phyloP scores from a whole-genome alignment of 805 yeast genomes.

The Ascoidea tarda region DNA sequence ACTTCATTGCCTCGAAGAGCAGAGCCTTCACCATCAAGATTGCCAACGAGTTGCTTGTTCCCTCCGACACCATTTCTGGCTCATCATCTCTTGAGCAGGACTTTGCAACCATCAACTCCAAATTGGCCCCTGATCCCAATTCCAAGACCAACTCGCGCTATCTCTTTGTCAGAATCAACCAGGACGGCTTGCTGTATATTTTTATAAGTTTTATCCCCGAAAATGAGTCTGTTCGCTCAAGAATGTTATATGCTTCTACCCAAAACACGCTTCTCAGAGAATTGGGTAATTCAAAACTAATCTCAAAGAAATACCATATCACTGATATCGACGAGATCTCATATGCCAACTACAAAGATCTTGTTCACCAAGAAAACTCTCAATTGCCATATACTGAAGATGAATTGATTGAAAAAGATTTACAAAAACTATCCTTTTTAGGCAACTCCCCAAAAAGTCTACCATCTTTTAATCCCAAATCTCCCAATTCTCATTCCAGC shows the following conservation, averaged over 20 bases:
- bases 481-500: constrained; percentile 2
- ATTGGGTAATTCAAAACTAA: constrained; percentile 45
- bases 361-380: constrained; percentile 11
- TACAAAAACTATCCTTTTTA: too few species aligned
- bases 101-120: constrained; percentile 19
- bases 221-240: constrained; percentile 60
- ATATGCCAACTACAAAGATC: constrained; percentile 29
- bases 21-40: constrained; percentile 16
- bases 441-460: not conserved
- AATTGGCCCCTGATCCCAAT: constrained; percentile 9
- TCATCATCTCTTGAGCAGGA: constrained; percentile 20
- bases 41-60: constrained; percentile 18
- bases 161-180: constrained; percentile 27
- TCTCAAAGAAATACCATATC: constrained; percentile 14
- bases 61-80: constrained; percentile 14
- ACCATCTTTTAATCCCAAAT: not conserved
- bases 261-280: constrained; percentile 64
- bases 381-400: not conserved
- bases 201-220: constrained; percentile 86
- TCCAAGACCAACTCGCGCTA: constrained; percentile 31
- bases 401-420: not conserved
- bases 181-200: constrained; percentile 20
- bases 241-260: constrained; percentile 91
- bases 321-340: constrained; percentile 44
- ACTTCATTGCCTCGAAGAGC: too few species aligned